Percentiles rank a stretch among this genome's conserved stretches.
These are phyloP conservation scores for Asterophora lycoperdoides DNA, from an alignment of 768 basidiomycete genomes.

Conservation along the genomic window DNA sequence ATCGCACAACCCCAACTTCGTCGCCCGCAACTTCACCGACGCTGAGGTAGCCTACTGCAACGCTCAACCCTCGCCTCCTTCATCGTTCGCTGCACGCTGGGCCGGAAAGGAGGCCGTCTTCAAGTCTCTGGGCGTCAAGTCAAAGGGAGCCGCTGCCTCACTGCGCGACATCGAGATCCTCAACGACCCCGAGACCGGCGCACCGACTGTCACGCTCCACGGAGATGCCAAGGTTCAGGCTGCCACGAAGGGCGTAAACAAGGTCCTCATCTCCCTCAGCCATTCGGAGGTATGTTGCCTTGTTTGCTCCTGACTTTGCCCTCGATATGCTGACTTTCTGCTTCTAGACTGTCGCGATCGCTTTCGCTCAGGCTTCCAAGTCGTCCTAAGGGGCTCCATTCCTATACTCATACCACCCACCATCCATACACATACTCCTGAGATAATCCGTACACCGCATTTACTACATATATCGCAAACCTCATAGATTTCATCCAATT, in stretches of 20 bases:
- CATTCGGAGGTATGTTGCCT: conserved; percentile 75
- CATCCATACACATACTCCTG: conserved; percentile 12
- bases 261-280: conserved; percentile 80
- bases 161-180: conserved; percentile 98
- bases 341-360: conserved; percentile 73
- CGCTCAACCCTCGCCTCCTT: conserved; percentile 76
- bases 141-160: conserved; percentile 89
- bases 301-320: neutral
- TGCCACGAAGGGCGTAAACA: conserved; percentile 62
- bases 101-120: conserved; percentile 96
- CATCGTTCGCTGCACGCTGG: conserved; percentile 97
- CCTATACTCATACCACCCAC: neutral
- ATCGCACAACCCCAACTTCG: conserved; percentile 81
- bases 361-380: conserved; percentile 74
- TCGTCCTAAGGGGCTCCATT: conserved; percentile 22
- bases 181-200: conserved; percentile 65
- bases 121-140: conserved; percentile 88
- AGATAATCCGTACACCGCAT: conserved; percentile 10
- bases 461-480: conserved; percentile 3
- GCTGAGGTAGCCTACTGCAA: conserved; percentile 84
- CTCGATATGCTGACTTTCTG: conserved; percentile 13
- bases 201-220: conserved; percentile 70
- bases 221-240: conserved; percentile 80
- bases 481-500: conserved; percentile 9
- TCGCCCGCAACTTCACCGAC: conserved; percentile 89